These are phyloP conservation scores for Bolboschoenoplectus hybrid DNA, from an alignment of 202 grass and related monocot genomes.

Conservation along the genomic window DNA sequence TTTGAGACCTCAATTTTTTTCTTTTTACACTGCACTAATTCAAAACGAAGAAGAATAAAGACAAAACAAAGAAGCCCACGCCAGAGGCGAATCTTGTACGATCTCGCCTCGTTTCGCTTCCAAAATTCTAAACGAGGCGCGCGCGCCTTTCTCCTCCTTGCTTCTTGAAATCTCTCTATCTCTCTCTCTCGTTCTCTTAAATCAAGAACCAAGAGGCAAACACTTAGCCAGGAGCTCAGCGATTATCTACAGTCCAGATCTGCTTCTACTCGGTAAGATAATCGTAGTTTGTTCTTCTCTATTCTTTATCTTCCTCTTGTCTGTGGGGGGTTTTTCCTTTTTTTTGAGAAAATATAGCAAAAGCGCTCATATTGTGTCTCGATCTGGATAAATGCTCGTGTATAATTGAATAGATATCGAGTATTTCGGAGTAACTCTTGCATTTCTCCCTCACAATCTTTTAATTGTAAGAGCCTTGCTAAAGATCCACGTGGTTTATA, in stretches of 20 bases:
- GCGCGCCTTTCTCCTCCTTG: slow-evolving; percentile 6
- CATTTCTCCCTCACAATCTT: too few species aligned
- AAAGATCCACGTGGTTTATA: background rate
- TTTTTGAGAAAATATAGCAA: background rate
- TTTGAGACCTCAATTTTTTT: too few species aligned
- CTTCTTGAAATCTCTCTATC: background rate
- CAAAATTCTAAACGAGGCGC: slow-evolving; percentile 10
- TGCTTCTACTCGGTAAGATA: background rate
- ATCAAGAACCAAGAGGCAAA: background rate
- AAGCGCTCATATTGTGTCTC: background rate
- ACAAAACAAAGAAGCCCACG: background rate
- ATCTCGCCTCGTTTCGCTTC: background rate
- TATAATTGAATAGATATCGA: background rate
- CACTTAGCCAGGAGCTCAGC: background rate
- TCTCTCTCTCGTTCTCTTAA: background rate
- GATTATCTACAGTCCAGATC: background rate
- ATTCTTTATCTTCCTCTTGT: background rate
- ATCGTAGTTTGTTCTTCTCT: background rate
- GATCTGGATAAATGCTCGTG: slow-evolving; percentile 4
- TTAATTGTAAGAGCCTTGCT: background rate
- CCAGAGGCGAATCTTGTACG: background rate
- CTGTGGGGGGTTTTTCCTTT: background rate
- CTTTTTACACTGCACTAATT: background rate
- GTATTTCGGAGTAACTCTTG: background rate
- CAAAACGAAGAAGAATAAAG: background rate